Evolutionary conservation across 2,329 filamentous ascomycete genomes (phyloP).

Genomic region (Helotiales sp.): DNA sequence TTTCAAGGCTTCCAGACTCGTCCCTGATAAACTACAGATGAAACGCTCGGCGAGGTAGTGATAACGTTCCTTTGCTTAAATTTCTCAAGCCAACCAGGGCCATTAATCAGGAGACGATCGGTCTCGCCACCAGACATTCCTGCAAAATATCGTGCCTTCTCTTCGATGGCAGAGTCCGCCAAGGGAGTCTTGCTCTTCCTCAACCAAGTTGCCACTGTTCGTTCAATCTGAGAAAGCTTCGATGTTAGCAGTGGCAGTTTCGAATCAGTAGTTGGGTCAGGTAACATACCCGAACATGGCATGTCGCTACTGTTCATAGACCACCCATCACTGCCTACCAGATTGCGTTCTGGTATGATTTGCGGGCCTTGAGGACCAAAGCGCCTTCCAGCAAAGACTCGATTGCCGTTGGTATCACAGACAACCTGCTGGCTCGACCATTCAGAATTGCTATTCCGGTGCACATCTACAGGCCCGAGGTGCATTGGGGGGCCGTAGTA

Average conservation of each 20-base stretch:
- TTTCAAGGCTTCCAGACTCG: not conserved
- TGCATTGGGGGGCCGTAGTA: not conserved
- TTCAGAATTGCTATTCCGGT: not conserved
- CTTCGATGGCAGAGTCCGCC: not conserved
- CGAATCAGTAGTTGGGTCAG: not conserved
- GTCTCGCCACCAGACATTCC: not conserved
- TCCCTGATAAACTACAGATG: not conserved
- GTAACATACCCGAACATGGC: not conserved
- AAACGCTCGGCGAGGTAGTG: not conserved
- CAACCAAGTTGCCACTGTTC: not conserved
- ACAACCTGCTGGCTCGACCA: not conserved
- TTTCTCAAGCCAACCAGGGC: not conserved
- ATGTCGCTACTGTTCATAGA: not conserved
- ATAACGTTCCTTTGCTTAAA: not conserved
- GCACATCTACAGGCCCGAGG: not conserved
- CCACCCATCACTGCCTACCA: not conserved
- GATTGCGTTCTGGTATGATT: not conserved
- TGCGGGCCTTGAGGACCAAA: not conserved
- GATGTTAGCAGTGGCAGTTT: not conserved
- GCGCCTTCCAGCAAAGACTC: not conserved
- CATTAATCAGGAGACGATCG: not conserved
- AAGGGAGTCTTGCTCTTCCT: not conserved
- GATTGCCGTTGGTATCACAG: not conserved
- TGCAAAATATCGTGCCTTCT: not conserved
- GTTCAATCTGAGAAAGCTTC: not conserved